A percentile compares a stretch with the other conserved stretches of the same genome.
Conservation (phyloP, 2,329 filamentous ascomycete genomes). For the Epichloe typhina region DNA sequence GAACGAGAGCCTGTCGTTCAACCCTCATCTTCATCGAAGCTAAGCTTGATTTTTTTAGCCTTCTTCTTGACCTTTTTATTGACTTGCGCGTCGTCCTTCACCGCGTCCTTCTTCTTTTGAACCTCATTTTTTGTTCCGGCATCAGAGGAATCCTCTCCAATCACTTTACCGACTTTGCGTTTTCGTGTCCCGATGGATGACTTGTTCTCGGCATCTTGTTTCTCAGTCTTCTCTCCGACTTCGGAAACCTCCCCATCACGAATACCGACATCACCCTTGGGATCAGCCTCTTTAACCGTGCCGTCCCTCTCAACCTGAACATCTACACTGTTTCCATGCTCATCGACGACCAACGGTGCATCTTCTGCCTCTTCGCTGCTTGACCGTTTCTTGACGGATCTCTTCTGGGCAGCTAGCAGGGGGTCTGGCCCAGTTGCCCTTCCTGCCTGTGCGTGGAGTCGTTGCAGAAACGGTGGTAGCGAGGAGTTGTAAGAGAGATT, state of each 20-base stretch:
- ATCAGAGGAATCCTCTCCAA: constrained; percentile 21
- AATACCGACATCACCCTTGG: constrained; percentile 10
- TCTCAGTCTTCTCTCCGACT: constrained; percentile 17
- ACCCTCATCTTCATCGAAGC: constrained; percentile 49
- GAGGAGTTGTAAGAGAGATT: constrained; percentile 52
- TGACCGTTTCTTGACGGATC: constrained; percentile 40
- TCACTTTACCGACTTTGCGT: constrained; percentile 33
- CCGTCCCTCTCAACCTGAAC: constrained; percentile 31
- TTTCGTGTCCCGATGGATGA: constrained; percentile 31
- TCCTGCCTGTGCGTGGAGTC: constrained; percentile 39
- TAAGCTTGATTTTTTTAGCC: constrained; percentile 53
- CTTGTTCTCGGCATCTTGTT: constrained; percentile 15
- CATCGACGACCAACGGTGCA: constrained; percentile 61
- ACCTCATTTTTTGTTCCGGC: constrained; percentile 7
- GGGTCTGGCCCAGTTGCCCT: constrained; percentile 36
- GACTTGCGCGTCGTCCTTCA: constrained; percentile 12
- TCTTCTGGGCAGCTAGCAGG: constrained; percentile 34
- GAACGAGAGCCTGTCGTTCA: constrained; percentile 13
- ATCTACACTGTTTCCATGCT: constrained; percentile 51
- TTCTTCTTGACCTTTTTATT: constrained; percentile 35
- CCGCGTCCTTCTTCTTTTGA: constrained; percentile 7
- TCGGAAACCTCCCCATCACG: constrained; percentile 15
- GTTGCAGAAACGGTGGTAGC: constrained; percentile 48
- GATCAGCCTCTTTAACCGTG: constrained; percentile 20
- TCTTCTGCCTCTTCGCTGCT: constrained; percentile 64